These are phyloP conservation scores for Fusarium decemcellulare DNA, from an alignment of 2,329 filamentous ascomycete species.

Conservation along the genomic window DNA sequence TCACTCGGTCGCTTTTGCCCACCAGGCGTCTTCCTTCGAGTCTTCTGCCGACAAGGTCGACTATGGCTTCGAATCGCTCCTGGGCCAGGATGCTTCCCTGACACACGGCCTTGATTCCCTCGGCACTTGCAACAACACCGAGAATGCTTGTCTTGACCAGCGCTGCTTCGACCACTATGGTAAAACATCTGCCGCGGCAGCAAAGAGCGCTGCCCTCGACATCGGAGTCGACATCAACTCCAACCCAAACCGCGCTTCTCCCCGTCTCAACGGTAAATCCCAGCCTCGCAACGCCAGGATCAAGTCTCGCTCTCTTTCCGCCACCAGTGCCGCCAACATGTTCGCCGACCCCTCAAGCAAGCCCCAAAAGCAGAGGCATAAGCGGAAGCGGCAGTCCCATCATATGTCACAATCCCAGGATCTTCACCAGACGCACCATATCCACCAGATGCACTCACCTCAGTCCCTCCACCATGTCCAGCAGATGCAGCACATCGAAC, in stretches of 20 bases:
- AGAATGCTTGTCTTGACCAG: conserved; percentile 51
- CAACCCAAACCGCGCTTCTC: conserved; percentile 2
- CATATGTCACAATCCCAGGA: conserved; percentile 24
- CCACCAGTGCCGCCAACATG: conserved; percentile 22
- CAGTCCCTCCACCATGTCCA: conserved; percentile 28
- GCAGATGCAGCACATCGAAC: conserved; percentile 36
- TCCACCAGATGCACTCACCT: conserved; percentile 32
- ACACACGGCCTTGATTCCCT: conserved; percentile 46
- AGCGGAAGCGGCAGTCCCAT: conserved; percentile 28
- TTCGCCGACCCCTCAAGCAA: conserved; percentile 20
- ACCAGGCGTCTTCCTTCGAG: conserved; percentile 39
- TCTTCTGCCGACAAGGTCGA: conserved; percentile 45
- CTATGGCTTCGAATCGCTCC: conserved; percentile 49
- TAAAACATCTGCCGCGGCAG: conserved; percentile 27
- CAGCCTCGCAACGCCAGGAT: conserved; percentile 17
- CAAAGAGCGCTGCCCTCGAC: conserved; percentile 21
- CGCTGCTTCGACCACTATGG: conserved; percentile 45
- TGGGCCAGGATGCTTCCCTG: conserved; percentile 43
- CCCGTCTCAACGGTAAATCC: conserved; percentile 10
- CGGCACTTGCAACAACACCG: conserved; percentile 49
- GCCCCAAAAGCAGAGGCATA: conserved; percentile 36
- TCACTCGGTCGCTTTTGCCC: conserved; percentile 40
- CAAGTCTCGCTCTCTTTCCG: conserved; percentile 30
- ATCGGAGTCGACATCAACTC: conserved; percentile 37
- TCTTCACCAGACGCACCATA: conserved; percentile 29